Evolutionary conservation across 805 yeast genomes (phyloP), one percentile per base, ranked within the genome.

Genomic region (Ogataea salicorniae): DNA sequence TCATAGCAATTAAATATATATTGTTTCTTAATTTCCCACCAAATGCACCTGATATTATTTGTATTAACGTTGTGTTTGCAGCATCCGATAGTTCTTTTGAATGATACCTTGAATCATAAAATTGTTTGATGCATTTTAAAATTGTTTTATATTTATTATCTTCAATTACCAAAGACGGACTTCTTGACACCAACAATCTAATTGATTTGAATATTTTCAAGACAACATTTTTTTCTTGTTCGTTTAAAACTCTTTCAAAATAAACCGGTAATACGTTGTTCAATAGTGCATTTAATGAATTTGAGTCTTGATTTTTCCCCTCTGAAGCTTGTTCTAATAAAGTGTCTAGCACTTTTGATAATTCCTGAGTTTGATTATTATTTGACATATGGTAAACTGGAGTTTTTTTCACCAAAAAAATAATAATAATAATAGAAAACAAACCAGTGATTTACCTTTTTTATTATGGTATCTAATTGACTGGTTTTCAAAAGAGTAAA

Each of bases 151-250:
- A 61, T 40, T 52, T 42, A 34, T 58, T 43, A 33, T 55, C 45
- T 20, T 62, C 64, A 7, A 59, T 42, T 7, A 66, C 48, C 14
- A 63, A 46, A 2, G 61, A 51, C 2, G 64, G 62, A 22, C 58
- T 52, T 39, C 64, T 47, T 0, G 48, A 36, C 8, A 62, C 42
- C 22, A 65, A 44, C 13, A 56, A 43, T 17, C 60, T 48, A 9
- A 64, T 41, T 1, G 67, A 62, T 31, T 52, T 51, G 46, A 66
- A 64, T 8, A 66, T 63, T 47, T 66, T 66, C 34, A 51, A 22
- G 2, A 57, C 55, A 13, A 60, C 57, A 14, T 45, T 38, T 13
- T 39, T 45, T 43, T 61, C 62, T 14, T 54, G 54, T 6, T 23
- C 45, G 31, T 46, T 41, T 13, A 53, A 45, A 3, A 34, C 23